Evolutionary conservation across 768 basidiomycete genomes (phyloP).

Genomic region (Daedaleopsis nitida): DNA sequence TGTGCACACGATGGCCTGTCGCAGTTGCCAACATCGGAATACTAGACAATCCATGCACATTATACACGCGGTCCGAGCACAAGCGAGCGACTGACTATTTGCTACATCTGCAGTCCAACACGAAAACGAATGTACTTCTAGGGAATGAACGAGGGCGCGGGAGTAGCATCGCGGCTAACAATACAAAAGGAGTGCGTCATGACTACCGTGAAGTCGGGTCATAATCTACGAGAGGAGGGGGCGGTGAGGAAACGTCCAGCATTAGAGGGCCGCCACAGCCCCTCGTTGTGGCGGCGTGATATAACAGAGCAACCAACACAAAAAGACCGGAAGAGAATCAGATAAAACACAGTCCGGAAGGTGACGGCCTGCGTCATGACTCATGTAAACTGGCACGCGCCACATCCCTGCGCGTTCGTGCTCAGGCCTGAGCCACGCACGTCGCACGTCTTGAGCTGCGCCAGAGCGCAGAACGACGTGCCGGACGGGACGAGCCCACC

Average conservation of each 20-base stretch:
- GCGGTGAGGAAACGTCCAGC: background rate
- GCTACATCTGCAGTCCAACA: background rate
- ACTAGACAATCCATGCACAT: no score
- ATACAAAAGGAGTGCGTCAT: background rate
- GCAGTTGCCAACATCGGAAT: no score
- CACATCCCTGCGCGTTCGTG: constrained; percentile 27
- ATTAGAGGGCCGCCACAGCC: background rate
- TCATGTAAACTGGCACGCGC: constrained; percentile 27
- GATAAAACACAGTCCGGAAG: background rate
- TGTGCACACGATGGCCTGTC: no score
- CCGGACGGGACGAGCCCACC: constrained; percentile 30
- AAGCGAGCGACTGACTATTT: background rate
- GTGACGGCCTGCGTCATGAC: background rate
- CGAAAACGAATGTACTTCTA: background rate
- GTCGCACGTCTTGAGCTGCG: constrained; percentile 32
- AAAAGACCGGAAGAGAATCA: background rate
- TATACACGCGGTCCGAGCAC: no score
- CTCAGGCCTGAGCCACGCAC: constrained; percentile 26
- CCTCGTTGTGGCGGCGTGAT: background rate
- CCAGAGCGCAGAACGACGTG: constrained; percentile 29
- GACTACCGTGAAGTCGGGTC: background rate
- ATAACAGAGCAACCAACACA: background rate
- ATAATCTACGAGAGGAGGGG: background rate
- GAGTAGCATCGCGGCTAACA: background rate
- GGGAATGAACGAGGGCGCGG: background rate